Conservation (phyloP, 345 rosid genomes). For the Populus nigra region DNA sequence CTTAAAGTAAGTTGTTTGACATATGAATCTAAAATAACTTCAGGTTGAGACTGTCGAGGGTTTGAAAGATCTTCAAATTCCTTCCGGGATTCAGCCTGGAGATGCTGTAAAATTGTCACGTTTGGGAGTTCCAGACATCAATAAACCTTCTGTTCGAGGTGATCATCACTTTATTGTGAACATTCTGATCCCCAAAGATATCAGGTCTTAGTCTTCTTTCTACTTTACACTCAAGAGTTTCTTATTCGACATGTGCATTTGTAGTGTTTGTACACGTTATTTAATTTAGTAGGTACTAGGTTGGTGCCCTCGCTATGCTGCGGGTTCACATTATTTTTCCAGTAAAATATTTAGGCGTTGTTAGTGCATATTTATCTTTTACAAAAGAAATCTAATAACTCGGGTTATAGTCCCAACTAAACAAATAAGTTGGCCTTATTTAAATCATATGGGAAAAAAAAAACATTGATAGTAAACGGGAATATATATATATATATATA, state of each 20-base stretch:
- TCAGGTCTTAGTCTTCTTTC: conserved; percentile 48
- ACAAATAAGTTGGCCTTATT: no score
- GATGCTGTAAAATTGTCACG: conserved; percentile 52
- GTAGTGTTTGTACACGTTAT: not conserved
- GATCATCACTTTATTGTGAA: conserved; percentile 78
- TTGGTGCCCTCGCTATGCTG: no score
- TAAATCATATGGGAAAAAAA: no score
- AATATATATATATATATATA: no score
- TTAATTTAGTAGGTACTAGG: no score
- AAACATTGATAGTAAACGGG: no score
- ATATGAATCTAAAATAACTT: conserved; percentile 17
- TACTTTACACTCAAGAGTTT: not conserved
- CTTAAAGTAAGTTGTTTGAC: not conserved
- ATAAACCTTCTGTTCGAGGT: conserved; percentile 67
- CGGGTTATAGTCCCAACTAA: no score
- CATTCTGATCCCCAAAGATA: conserved; percentile 64
- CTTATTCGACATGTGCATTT: not conserved
- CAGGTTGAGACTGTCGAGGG: conserved; percentile 96
- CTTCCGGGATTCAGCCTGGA: conserved; percentile 83
- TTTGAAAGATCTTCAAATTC: conserved; percentile 63
- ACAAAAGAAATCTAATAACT: no score
- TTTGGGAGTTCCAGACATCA: conserved; percentile 87
- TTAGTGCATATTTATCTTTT: no score
- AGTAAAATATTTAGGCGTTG: no score
- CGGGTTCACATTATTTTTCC: no score